Evolutionary conservation across 2,329 filamentous ascomycete species (phyloP).

Genomic region (Claviceps sp.): DNA sequence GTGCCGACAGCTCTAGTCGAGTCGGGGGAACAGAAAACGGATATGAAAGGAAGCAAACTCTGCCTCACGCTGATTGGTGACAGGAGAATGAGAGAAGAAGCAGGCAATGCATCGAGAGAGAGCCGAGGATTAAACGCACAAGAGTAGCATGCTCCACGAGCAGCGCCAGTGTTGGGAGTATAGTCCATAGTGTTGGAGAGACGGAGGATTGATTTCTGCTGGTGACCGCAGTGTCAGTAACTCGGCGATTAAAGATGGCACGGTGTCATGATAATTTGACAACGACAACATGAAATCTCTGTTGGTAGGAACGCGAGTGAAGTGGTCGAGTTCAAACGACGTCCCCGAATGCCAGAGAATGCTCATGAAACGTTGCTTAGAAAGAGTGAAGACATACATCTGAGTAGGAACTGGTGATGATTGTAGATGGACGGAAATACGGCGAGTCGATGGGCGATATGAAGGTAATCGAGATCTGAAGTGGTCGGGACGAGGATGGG

Average conservation of each 20-base stretch:
- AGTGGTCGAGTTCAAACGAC: background rate
- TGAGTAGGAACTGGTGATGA: background rate
- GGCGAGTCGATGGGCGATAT: slow-evolving; percentile 3
- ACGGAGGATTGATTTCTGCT: background rate
- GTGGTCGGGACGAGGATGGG: slow-evolving; percentile 10
- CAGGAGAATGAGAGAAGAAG: background rate
- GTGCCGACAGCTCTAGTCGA: background rate
- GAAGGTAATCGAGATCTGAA: slow-evolving; percentile 2
- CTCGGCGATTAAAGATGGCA: background rate
- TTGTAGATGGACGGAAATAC: background rate
- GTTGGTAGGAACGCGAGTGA: background rate
- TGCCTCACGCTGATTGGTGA: background rate
- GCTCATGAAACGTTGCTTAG: background rate
- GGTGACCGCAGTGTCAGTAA: background rate
- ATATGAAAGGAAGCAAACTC: background rate
- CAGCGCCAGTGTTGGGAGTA: slow-evolving; percentile 5
- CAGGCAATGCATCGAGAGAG: background rate
- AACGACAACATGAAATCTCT: slow-evolving; percentile 1
- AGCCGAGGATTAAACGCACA: slow-evolving; percentile 26
- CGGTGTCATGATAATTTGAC: background rate
- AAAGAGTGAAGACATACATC: slow-evolving; percentile 1
- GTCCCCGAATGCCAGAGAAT: background rate
- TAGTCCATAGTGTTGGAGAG: slow-evolving; percentile 24
- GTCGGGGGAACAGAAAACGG: background rate
- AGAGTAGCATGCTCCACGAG: slow-evolving; percentile 36